These are phyloP conservation scores for Ascochyta clinopodiicola DNA, from an alignment of 2,329 filamentous ascomycete genomes.

Conservation along the genomic window DNA sequence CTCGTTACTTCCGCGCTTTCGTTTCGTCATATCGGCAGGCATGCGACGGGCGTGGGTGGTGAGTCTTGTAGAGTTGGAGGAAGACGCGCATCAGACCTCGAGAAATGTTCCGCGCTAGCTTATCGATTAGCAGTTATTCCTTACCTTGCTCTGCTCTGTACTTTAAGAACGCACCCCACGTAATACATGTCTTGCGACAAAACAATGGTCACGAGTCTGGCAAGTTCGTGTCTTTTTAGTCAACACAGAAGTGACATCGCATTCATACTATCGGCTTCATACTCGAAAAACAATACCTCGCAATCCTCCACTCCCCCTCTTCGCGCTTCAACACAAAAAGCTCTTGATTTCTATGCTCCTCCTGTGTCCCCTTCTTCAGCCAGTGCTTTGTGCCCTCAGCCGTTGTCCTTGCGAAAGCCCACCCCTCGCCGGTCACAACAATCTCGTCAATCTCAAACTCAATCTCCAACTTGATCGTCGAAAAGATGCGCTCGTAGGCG, in stretches of 20 bases:
- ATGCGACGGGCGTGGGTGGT: constrained; percentile 11
- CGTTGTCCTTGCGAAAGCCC: constrained; percentile 18
- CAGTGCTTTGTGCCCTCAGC: constrained; percentile 14
- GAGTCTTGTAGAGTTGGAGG: neutral
- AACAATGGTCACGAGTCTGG: neutral
- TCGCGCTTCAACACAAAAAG: constrained; percentile 10
- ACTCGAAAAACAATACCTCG: constrained; percentile 15
- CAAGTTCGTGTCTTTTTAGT: neutral
- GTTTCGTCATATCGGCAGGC: constrained; percentile 36
- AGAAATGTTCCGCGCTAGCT: constrained; percentile 17
- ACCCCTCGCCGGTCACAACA: constrained; percentile 5
- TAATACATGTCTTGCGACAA: too few species aligned
- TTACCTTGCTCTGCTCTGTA: neutral
- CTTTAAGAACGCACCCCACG: neutral
- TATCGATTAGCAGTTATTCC: constrained; percentile 1
- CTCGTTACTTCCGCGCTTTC: constrained; percentile 33
- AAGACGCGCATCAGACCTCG: neutral
- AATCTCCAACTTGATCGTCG: constrained; percentile 14
- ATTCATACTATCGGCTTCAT: constrained; percentile 11
- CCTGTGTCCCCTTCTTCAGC: constrained; percentile 16
- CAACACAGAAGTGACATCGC: neutral
- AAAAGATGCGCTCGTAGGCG: constrained; percentile 17
- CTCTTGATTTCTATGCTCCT: constrained; percentile 13
- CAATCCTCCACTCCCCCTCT: constrained; percentile 13
- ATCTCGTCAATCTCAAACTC: constrained; percentile 17